phyloP scores from a whole-genome alignment of 345 rosid genomes.

The Arabidopsis suecica region DNA sequence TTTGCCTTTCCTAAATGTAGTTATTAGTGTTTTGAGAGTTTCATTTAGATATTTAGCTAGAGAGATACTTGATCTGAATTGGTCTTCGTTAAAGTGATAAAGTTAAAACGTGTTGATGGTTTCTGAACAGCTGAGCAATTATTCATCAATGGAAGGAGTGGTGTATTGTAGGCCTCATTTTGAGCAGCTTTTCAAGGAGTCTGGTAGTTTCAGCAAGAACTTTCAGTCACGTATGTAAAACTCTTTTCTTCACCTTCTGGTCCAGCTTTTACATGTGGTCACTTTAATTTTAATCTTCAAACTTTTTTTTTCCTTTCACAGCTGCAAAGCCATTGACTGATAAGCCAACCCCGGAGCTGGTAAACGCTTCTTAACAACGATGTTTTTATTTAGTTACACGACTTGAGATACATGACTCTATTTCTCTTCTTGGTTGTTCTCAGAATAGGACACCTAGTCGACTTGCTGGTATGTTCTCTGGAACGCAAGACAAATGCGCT shows the following conservation, averaged over 20 bases:
- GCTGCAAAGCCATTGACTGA: conserved; percentile 91
- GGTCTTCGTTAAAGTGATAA: conserved; percentile 9
- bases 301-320: conserved; percentile 53
- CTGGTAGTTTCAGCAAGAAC: conserved; percentile 91
- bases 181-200: conserved; percentile 96
- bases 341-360: conserved; percentile 88
- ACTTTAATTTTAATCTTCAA: conserved; percentile 39
- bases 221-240: conserved; percentile 80
- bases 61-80: background rate
- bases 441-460: conserved; percentile 95
- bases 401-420: conserved; percentile 17
- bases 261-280: conserved; percentile 16
- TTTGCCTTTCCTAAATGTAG: background rate
- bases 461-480: conserved; percentile 95
- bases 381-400: conserved; percentile 21
- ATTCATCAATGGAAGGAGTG: conserved; percentile 98
- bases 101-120: conserved; percentile 27
- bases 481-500: conserved; percentile 97
- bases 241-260: conserved; percentile 8
- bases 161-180: conserved; percentile 96
- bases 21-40: background rate
- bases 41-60: background rate
- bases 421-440: conserved; percentile 44
- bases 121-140: conserved; percentile 75
- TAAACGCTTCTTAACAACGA: conserved; percentile 45